Conservation (phyloP, 192 early-diverging fungal species). For the Lobulomyces angularis region DNA sequence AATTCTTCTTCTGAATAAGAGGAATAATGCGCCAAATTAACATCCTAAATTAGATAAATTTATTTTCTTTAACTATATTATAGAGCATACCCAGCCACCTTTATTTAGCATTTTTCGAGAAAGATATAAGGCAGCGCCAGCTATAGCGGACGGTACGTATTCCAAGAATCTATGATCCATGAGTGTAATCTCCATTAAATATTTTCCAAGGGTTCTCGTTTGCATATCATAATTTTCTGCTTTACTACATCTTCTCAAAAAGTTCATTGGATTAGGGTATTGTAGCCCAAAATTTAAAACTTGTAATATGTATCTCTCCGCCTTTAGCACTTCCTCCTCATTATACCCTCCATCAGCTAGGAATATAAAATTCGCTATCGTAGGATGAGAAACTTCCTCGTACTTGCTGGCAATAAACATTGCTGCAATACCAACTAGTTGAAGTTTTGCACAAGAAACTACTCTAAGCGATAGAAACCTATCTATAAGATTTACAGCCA, state of each 20-base stretch:
- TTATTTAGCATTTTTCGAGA: conserved; percentile 68
- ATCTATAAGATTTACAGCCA: conserved; percentile 89
- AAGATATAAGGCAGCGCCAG: conserved; percentile 68
- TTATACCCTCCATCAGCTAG: conserved; percentile 69
- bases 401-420: conserved; percentile 90
- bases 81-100: conserved; percentile 64
- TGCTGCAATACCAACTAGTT: conserved; percentile 83
- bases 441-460: conserved; percentile 78
- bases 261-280: conserved; percentile 85
- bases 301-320: conserved; percentile 84
- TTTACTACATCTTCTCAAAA: conserved; percentile 78
- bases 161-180: conserved; percentile 71
- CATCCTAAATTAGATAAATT: conserved; percentile 24
- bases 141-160: conserved; percentile 56
- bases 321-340: conserved; percentile 74
- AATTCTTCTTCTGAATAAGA: conserved; percentile 66
- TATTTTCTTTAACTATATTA: conserved; percentile 2
- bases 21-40: conserved; percentile 62
- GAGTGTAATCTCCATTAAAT: conserved; percentile 86
- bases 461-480: conserved; percentile 79
- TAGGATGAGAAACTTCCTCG: conserved; percentile 80
- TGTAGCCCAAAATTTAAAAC: conserved; percentile 77
- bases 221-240: conserved; percentile 81
- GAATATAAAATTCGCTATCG: conserved; percentile 70
- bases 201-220: conserved; percentile 87